Evolutionary conservation across 2,329 filamentous ascomycete genomes (phyloP).

Genomic region (Aspergillus fumigatiaffinis): DNA sequence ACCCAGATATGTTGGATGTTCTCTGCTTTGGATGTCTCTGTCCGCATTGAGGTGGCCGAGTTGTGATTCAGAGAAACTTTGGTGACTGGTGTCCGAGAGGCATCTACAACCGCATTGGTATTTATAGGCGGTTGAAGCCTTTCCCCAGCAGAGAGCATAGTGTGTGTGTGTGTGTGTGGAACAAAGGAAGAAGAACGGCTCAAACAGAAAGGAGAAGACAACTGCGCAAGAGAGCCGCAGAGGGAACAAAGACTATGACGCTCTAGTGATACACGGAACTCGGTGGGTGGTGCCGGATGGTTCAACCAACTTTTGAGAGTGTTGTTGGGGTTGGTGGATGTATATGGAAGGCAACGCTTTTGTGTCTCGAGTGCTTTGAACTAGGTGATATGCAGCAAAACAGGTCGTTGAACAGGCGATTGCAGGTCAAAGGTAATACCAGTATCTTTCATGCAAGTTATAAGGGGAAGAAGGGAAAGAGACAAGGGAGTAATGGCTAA

Average conservation of each 20-base stretch:
- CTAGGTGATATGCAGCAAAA: neutral
- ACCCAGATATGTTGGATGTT: conserved; percentile 69
- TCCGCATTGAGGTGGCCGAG: conserved; percentile 14
- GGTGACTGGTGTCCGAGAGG: conserved; percentile 16
- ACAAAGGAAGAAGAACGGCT: conserved; percentile 6
- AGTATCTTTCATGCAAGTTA: neutral
- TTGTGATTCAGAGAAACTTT: conserved; percentile 18
- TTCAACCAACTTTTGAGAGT: conserved; percentile 2
- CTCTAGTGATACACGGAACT: conserved; percentile 12
- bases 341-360: neutral
- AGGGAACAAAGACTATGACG: conserved; percentile 18
- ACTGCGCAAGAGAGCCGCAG: conserved; percentile 8
- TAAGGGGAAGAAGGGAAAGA: neutral
- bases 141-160: conserved; percentile 42
- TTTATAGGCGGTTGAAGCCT: conserved; percentile 25
- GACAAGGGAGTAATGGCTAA: neutral
- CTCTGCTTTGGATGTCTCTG: conserved; percentile 6
- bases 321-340: neutral
- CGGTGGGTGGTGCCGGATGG: conserved; percentile 1
- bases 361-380: neutral
- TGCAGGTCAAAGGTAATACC: neutral
- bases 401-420: neutral
- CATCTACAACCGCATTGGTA: conserved; percentile 20
- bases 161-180: conserved; percentile 7
- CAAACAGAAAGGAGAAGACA: neutral